phyloP scores from a whole-genome alignment of 371 early-diverging fungal species.

The Astathelohania contejeani region DNA sequence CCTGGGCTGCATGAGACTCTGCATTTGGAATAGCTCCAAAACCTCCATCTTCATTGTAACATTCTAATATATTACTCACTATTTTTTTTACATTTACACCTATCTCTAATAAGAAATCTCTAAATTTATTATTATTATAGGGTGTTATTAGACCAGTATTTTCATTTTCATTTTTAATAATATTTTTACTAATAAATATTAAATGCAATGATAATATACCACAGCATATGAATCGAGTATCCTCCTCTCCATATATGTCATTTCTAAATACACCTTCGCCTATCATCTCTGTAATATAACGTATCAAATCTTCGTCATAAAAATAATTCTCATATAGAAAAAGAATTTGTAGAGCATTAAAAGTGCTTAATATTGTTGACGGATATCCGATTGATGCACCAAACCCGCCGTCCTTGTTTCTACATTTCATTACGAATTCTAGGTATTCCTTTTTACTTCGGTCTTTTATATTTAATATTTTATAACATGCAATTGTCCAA shows the following conservation, averaged over 20 bases:
- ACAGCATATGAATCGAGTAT: constrained; percentile 76
- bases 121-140: neutral
- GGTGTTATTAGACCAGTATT: neutral
- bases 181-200: constrained; percentile 53
- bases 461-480: too few species aligned
- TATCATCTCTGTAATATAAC: constrained; percentile 56
- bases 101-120: constrained; percentile 37
- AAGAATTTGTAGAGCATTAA: constrained; percentile 77
- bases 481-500: too few species aligned
- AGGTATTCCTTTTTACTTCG: constrained; percentile 2
- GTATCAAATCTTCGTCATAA: constrained; percentile 57
- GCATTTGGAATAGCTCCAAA: constrained; percentile 75
- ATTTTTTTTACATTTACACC: constrained; percentile 59
- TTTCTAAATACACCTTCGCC: constrained; percentile 64
- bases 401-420: constrained; percentile 61
- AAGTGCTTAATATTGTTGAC: constrained; percentile 70
- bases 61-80: constrained; percentile 59
- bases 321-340: constrained; percentile 62
- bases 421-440: constrained; percentile 31
- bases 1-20: constrained; percentile 72
- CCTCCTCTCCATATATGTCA: constrained; percentile 79
- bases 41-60: constrained; percentile 88
- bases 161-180: constrained; percentile 43
- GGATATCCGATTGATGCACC: constrained; percentile 72
- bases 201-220: constrained; percentile 62